phyloP scores from a whole-genome alignment of 129 eudicot species.

The Flaveria robusta region DNA sequence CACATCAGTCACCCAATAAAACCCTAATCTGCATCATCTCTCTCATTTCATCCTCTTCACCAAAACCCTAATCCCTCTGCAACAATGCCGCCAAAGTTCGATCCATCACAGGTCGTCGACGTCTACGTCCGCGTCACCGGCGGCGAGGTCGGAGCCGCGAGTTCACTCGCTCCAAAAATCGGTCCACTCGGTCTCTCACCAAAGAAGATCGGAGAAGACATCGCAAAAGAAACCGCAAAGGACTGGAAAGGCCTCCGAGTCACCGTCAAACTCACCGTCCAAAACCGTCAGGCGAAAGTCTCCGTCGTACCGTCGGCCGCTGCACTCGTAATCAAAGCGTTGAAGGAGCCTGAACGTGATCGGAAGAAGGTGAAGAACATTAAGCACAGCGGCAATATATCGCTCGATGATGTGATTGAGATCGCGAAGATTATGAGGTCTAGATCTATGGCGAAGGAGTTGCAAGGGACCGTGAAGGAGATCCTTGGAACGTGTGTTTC shows the following conservation, averaged over 20 bases:
- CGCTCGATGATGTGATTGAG: constrained; percentile 72
- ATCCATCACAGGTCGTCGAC: constrained; percentile 72
- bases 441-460: constrained; percentile 74
- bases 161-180: constrained; percentile 79
- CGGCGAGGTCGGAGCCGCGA: constrained; percentile 80
- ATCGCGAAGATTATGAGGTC: constrained; percentile 67
- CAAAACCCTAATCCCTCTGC: constrained; percentile 45
- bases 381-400: constrained; percentile 65
- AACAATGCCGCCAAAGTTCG: constrained; percentile 74
- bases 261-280: constrained; percentile 89
- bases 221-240: constrained; percentile 80
- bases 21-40: background rate
- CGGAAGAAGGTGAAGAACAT: constrained; percentile 75
- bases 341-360: constrained; percentile 86
- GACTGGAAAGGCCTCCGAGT: constrained; percentile 95
- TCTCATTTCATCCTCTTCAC: background rate
- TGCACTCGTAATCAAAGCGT: constrained; percentile 80
- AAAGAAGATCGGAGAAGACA: constrained; percentile 79
- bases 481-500: constrained; percentile 71
- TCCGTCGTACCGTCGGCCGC: constrained; percentile 92
- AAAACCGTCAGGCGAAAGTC: constrained; percentile 88
- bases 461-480: constrained; percentile 77
- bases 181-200: constrained; percentile 87
- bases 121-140: constrained; percentile 88
- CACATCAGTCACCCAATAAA: too few relatives aligned